phyloP scores from a whole-genome alignment of 139 green algal genomes.

The Coelastrella sp. region DNA sequence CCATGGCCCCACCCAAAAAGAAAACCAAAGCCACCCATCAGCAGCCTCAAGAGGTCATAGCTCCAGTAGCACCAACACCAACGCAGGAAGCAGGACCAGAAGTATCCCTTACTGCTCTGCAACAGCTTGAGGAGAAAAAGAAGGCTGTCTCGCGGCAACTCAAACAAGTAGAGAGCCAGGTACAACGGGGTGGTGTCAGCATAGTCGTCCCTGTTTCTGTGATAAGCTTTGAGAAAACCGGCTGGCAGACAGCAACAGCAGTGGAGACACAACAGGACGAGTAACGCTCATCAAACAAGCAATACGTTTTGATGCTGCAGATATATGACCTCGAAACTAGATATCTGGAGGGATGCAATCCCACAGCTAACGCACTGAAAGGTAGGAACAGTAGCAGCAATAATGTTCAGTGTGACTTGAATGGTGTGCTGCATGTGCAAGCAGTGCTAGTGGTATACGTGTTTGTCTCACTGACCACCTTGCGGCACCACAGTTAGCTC shows the following conservation, averaged over 20 bases:
- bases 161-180: constrained; percentile 8
- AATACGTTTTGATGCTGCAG: not conserved
- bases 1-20: not conserved
- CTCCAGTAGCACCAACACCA: not conserved
- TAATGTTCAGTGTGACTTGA: no score
- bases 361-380: constrained; percentile 19
- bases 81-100: not conserved
- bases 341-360: constrained; percentile 39
- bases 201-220: no score
- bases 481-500: no score
- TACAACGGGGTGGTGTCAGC: no score
- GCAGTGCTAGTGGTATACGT: no score
- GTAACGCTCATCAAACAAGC: not conserved
- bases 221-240: no score
- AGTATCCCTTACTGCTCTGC: not conserved
- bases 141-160: not conserved
- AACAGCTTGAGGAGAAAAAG: constrained; percentile 11
- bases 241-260: no score
- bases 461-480: no score
- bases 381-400: no score
- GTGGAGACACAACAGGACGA: no score
- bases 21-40: not conserved
- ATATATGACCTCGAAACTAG: constrained; percentile 4
- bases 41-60: not conserved
- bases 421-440: no score